Evolutionary conservation across 148 eudicot genomes (phyloP), one percentile per base, ranked within the genome.

Genomic region (Rheum nobile): DNA sequence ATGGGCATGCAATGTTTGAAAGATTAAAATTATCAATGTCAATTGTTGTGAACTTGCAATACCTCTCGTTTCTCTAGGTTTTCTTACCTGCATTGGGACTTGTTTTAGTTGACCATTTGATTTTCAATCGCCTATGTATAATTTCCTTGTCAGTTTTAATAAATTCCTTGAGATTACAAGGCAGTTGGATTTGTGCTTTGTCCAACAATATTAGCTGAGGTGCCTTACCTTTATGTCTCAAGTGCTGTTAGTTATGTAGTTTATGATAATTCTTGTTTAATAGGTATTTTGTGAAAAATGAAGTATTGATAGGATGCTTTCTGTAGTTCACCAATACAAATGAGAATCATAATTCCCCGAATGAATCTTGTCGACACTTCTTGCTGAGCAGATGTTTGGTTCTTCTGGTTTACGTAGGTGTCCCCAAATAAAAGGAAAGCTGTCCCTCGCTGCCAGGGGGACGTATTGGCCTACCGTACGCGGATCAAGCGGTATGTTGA

Each of bases 391-490:
- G 1, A 8, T 19, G 29, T 31, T 32, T 59, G 13, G 59, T 37
- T 38, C 3, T 77, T 81, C 75, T 61, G 34, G 46, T 42, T 73
- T 74, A 59, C 34, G 41, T 77, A 95, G 99, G 92, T 88, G 37
- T 90, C 74, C 71, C 81, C 8, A 67, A 77, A 78, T 12, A 78
- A 86, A 68, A 95, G 92, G 99, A 91, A 88, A 78, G 42, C 79
- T 14, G 87, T 90, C 22, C 97, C 99, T 22, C 84, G 77, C 39
- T 95, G 99, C 75, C 97, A 92, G 78, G 97, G 97, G 12, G 99
- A 95, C 81, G 96, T 95, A 9, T 92, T 82, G 54, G 90, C 97
- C 0, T 95, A 84, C 75, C 90, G 90, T 74, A 88, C 86, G 48
- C 76, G 92, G 75, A 87, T 95, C 54, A 95, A 95, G 85, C 88